phyloP scores from a whole-genome alignment of 306 rosid genomes.

The Parietaria judaica region DNA sequence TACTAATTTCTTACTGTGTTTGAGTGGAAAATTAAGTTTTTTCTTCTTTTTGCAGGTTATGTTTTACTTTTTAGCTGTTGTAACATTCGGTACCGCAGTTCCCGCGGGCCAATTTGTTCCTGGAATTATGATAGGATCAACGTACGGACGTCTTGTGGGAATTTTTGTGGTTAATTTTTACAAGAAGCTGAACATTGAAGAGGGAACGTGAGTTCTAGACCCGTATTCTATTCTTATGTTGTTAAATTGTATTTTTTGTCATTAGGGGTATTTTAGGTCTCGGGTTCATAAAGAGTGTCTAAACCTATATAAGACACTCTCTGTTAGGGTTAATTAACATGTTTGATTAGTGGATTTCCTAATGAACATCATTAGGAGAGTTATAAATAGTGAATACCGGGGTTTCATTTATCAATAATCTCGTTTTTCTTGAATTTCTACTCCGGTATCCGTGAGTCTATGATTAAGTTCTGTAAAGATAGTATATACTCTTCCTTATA shows the following conservation, averaged over 20 bases:
- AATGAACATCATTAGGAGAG: too few species aligned
- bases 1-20: background rate
- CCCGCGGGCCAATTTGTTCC: conserved; percentile 99
- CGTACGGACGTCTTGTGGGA: conserved; percentile 96
- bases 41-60: conserved; percentile 56
- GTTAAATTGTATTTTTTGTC: too few species aligned
- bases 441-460: conserved; percentile 19
- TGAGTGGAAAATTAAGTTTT: conserved; percentile 4
- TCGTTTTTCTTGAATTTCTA: too few species aligned
- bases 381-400: too few species aligned
- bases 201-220: conserved; percentile 59
- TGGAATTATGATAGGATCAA: conserved; percentile 94
- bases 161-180: conserved; percentile 81
- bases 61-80: conserved; percentile 87
- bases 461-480: background rate
- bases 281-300: too few species aligned
- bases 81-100: conserved; percentile 92
- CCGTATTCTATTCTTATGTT: too few species aligned
- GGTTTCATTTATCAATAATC: too few species aligned
- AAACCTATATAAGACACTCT: too few species aligned
- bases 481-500: conserved; percentile 15
- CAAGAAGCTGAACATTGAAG: conserved; percentile 87
- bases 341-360: too few species aligned
- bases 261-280: too few species aligned
- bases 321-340: too few species aligned